Conservation (phyloP, 306 rosid species). For the Prosopis cineraria region DNA sequence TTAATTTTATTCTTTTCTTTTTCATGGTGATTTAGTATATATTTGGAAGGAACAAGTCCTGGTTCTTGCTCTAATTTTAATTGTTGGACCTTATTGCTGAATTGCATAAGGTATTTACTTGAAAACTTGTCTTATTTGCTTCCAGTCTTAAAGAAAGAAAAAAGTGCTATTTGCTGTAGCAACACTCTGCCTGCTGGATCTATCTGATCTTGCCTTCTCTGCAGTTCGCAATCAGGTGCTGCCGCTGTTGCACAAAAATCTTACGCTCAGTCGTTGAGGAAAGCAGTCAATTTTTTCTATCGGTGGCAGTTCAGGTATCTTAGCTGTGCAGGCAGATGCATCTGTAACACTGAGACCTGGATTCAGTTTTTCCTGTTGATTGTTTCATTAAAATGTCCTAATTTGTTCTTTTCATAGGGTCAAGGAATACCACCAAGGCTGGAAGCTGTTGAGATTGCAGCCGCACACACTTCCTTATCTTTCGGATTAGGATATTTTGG, state of each 20-base stretch:
- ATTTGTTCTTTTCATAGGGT: constrained; percentile 49
- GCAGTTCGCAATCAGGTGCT: constrained; percentile 90
- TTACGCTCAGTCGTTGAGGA: constrained; percentile 67
- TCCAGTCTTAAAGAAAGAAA: not conserved
- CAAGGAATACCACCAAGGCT: constrained; percentile 64
- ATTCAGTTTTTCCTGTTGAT: constrained; percentile 29
- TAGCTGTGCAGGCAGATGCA: constrained; percentile 82
- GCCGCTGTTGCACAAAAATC: constrained; percentile 76
- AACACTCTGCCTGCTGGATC: not conserved
- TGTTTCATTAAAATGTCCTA: constrained; percentile 32
- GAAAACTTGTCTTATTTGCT: not conserved
- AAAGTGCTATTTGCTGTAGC: not conserved
- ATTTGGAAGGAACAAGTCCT: constrained; percentile 9
- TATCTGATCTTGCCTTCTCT: constrained; percentile 36
- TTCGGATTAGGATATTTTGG: constrained; percentile 92
- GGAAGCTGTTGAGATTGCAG: constrained; percentile 84
- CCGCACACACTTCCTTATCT: constrained; percentile 79
- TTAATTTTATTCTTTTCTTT: not conserved
- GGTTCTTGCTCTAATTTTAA: not conserved
- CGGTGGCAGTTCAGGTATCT: constrained; percentile 76
- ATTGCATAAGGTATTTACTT: not conserved
- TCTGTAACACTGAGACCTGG: constrained; percentile 52
- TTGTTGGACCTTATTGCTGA: constrained; percentile 21
- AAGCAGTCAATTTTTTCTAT: constrained; percentile 43
- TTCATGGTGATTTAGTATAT: not conserved